phyloP scores from a whole-genome alignment of 192 early-diverging fungal species.

The Coemansia sp. region DNA sequence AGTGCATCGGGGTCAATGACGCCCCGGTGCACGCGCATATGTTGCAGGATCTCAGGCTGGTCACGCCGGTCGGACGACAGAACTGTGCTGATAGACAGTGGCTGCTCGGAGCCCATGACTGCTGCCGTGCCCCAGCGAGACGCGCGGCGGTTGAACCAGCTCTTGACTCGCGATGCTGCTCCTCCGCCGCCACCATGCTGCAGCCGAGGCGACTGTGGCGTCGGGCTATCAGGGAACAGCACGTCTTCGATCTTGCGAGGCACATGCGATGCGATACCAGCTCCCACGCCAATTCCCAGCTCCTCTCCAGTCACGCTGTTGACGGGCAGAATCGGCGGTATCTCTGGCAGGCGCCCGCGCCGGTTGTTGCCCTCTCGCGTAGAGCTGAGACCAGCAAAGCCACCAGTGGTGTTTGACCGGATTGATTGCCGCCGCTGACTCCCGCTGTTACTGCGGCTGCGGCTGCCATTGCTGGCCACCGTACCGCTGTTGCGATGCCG shows the following conservation, averaged over 20 bases:
- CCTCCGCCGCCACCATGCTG: conserved; percentile 33
- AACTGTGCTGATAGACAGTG: conserved; percentile 41
- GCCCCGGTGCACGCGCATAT: conserved; percentile 74
- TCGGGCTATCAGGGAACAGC: conserved; percentile 48
- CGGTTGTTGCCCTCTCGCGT: conserved; percentile 21
- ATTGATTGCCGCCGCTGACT: conserved; percentile 23
- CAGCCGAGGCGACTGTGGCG: conserved; percentile 28
- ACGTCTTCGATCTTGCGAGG: conserved; percentile 47
- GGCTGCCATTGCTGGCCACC: conserved; percentile 16
- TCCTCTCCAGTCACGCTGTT: conserved; percentile 55
- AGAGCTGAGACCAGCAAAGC: conserved; percentile 4
- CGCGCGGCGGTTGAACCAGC: conserved; percentile 71
- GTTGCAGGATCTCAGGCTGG: conserved; percentile 55
- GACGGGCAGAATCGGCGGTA: conserved; percentile 47
- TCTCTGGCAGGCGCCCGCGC: conserved; percentile 47
- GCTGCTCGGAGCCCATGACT: conserved; percentile 32
- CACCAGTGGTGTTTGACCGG: conserved; percentile 10
- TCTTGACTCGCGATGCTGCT: conserved; percentile 71
- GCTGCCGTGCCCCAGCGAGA: conserved; percentile 40
- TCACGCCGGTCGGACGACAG: conserved; percentile 38
- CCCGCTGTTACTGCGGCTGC: conserved; percentile 48
- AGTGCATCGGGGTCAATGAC: conserved; percentile 73
- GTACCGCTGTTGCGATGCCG: conserved; percentile 9
- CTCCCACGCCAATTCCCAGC: conserved; percentile 56
- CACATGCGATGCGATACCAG: conserved; percentile 49